phyloP scores from a whole-genome alignment of 2,329 filamentous ascomycete species.

The Byssochlamys sp. region DNA sequence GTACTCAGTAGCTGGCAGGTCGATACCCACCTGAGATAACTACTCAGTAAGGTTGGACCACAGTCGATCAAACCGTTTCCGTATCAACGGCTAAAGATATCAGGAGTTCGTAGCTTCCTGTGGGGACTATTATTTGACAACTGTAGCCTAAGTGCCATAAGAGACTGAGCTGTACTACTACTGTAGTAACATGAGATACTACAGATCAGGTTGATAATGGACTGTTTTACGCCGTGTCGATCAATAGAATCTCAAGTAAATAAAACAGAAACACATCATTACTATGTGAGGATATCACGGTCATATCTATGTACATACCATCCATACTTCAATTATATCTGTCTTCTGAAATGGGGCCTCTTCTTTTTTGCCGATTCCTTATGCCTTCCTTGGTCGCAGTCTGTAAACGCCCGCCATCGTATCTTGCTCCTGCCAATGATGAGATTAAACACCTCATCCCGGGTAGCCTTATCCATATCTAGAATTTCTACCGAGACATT shows the following conservation, averaged over 20 bases:
- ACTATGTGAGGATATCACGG: no score
- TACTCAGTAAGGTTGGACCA: not conserved
- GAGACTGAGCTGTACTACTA: no score
- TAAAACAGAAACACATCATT: no score
- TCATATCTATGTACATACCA: no score
- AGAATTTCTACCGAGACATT: slow-evolving; percentile 5
- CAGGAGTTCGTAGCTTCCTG: no score
- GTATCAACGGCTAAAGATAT: not conserved
- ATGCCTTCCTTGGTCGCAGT: not conserved
- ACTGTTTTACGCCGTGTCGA: no score
- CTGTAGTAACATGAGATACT: no score
- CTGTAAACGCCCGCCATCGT: slow-evolving; percentile 12
- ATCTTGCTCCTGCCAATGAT: slow-evolving; percentile 14
- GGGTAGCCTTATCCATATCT: slow-evolving; percentile 8
- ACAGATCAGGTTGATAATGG: no score
- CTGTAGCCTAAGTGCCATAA: no score
- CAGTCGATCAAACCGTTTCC: not conserved
- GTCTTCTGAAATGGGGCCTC: not conserved
- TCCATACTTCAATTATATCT: no score
- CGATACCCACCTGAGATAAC: not conserved
- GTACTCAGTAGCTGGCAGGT: not conserved
- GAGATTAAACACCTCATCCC: slow-evolving; percentile 17
- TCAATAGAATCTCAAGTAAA: no score
- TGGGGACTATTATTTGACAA: no score
- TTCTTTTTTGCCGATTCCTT: not conserved